Evolutionary conservation across 495 filamentous ascomycete species (phyloP), one percentile per base, ranked within the genome.

Genomic region (Parathielavia appendiculata): DNA sequence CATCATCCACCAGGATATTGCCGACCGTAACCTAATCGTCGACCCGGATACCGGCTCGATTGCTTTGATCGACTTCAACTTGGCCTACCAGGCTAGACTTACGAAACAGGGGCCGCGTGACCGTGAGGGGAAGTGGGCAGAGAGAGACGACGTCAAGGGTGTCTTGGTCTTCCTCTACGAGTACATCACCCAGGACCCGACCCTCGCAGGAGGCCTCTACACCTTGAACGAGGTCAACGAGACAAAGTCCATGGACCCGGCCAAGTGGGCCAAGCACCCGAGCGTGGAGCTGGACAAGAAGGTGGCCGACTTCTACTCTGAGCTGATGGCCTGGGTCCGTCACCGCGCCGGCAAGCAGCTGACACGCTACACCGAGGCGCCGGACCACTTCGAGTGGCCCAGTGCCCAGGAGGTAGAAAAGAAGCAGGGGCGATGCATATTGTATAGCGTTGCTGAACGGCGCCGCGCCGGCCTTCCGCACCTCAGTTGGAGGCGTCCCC

Each of bases 1-100:
- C 23, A 69, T 78, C 39, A 64, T 66, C 40, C 72, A 75, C 65
- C 65, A 74, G 66, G 71, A 76, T 46, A 71, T 76, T 57, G 63
- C 69, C 32, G 51, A 69, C 1, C 66, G 66, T 16, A 78, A 78
- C 51, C 63, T 76, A 6, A 63, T 78, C 36, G 52, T 76, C 51
- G 58, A 71, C 52, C 36, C 58, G 1, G 36, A 63, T 4, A 75
- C 71, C 40, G 45, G 74, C 10, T 60, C 65, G 4, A 58, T 76
- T n/a, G 14, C 71, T 61, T 61, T 75, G 32, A 74, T 75, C 51
- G 73, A 78, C 61, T 78, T 78, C 51, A 57, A 71, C 62, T 63
- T 40, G 14, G 68, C 69, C n/a, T 64, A 34, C 23, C 34, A 26
- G 6, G 55, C 63, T 11, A 54, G 56, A 19, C 6, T 13, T 9